Conservation (phyloP, 1,284 basidiomycete species). For the Cutaneotrichosporon spelunceum region DNA sequence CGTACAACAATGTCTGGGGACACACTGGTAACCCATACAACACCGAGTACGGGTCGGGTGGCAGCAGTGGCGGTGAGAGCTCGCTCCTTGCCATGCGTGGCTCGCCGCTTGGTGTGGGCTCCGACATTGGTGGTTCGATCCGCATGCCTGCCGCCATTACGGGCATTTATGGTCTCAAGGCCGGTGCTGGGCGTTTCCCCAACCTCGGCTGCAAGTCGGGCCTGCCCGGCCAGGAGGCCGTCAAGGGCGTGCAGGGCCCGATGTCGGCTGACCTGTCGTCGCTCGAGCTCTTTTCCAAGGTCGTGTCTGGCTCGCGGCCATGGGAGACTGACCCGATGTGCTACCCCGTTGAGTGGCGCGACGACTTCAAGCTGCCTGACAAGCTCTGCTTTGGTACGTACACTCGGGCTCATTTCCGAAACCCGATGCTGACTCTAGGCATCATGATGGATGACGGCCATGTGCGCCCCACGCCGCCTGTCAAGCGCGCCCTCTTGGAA, state of each 20-base stretch:
- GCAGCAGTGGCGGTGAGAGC: conserved; percentile 51
- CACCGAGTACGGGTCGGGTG: conserved; percentile 41
- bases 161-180: conserved; percentile 23
- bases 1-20: conserved; percentile 30
- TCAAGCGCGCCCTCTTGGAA: conserved; percentile 62
- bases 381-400: conserved; percentile 53
- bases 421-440: conserved; percentile 50
- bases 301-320: conserved; percentile 52
- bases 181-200: conserved; percentile 19
- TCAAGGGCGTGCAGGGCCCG: conserved; percentile 67
- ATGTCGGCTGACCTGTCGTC: conserved; percentile 59
- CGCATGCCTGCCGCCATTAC: conserved; percentile 34
- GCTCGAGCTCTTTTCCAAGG: conserved; percentile 54
- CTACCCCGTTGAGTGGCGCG: conserved; percentile 60
- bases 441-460: conserved; percentile 57
- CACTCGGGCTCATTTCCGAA: too few species aligned
- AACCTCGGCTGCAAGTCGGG: conserved; percentile 57
- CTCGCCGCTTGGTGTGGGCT: conserved; percentile 45
- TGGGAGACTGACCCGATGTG: conserved; percentile 66
- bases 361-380: conserved; percentile 58
- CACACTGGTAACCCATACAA: conserved; percentile 50
- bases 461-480: conserved; percentile 63
- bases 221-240: conserved; percentile 64
- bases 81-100: conserved; percentile 49
- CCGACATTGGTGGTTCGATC: conserved; percentile 60